phyloP scores from a whole-genome alignment of 805 yeast genomes.

The Hyphopichia homilentoma region DNA sequence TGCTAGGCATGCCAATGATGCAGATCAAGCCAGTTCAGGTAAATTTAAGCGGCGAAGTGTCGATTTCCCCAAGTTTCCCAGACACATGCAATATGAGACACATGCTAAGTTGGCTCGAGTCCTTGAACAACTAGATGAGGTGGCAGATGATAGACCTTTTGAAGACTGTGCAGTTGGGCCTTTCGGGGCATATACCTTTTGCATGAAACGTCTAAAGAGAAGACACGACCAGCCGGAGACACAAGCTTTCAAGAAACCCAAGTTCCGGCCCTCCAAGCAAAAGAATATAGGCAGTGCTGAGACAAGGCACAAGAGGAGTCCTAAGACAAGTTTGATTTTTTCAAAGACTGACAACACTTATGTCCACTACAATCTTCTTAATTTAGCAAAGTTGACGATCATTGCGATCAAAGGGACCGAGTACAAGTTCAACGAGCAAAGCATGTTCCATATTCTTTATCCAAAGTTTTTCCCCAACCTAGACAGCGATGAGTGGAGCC shows the following conservation, averaged over 20 bases:
- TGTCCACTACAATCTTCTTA: conserved; percentile 33
- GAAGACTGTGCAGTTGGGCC: conserved; percentile 18
- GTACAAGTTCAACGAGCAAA: conserved; percentile 36
- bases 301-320: conserved; percentile 1
- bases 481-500: conserved; percentile 40
- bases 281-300: background rate
- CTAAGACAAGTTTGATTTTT: conserved; percentile 12
- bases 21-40: conserved; percentile 16
- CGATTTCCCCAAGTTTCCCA: conserved; percentile 40
- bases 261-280: too few relatives aligned
- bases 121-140: conserved; percentile 28
- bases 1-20: conserved; percentile 5
- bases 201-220: conserved; percentile 1
- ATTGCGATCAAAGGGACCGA: conserved; percentile 39
- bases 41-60: conserved; percentile 43
- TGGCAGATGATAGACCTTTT: conserved; percentile 5
- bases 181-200: conserved; percentile 19
- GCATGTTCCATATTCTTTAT: conserved; percentile 40
- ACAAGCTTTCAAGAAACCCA: too few relatives aligned
- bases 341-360: conserved; percentile 25
- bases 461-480: conserved; percentile 42
- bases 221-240: too few relatives aligned
- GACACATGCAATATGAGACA: conserved; percentile 28
- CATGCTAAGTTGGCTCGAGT: conserved; percentile 35
- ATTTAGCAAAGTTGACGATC: conserved; percentile 36